Evolutionary conservation across 768 basidiomycete species (phyloP), one percentile per base, ranked within the genome.

Genomic region (Cyathus striatus): DNA sequence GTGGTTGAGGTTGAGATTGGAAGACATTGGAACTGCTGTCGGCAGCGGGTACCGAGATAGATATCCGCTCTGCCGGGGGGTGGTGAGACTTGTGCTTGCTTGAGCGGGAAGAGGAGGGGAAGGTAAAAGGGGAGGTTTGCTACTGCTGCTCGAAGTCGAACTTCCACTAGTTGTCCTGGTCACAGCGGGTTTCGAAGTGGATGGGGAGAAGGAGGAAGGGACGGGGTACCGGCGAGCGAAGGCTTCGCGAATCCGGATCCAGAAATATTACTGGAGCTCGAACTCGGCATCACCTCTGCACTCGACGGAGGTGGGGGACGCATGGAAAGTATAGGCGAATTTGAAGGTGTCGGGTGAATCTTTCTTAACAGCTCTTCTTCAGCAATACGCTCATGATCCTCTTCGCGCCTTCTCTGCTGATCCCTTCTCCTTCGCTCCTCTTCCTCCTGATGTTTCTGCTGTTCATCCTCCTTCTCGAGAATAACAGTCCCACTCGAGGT

Each of bases 291-390:
- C 9, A 7, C 35, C 6, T 30, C 27, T n/a, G 27, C 27, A 30
- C n/a, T 30, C n/a, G 27, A 30, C 9, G 27, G 27, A 17, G 62
- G 58, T 32, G 51, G 51, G 27, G 48, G 56, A 43, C 62, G 51
- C 37, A 61, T 55, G 6, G 48, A 40, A 17, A 69, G 57, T 5
- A 74, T 58, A 16, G 82, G 83, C 22, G 82, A 82, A 51, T 80
- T 84, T 14, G 79, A 71, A 6, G 83, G 83, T 1, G 83, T 83
- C 14, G 78, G 78, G 40, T 74, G 68, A 18, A 65, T 57, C 39
- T 49, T 52, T 23, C 57, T 46, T 47, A 48, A 36, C n/a, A 18
- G 34, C 17, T 52, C 56, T 27, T 47, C 46, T 16, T 43, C 64
- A 65, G 38, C 57, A 47, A 30, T 12, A 23, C 33, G 42, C 32